Base-by-base conservation (phyloP, 441 rosid genomes). In the Brassica balearica region DNA sequence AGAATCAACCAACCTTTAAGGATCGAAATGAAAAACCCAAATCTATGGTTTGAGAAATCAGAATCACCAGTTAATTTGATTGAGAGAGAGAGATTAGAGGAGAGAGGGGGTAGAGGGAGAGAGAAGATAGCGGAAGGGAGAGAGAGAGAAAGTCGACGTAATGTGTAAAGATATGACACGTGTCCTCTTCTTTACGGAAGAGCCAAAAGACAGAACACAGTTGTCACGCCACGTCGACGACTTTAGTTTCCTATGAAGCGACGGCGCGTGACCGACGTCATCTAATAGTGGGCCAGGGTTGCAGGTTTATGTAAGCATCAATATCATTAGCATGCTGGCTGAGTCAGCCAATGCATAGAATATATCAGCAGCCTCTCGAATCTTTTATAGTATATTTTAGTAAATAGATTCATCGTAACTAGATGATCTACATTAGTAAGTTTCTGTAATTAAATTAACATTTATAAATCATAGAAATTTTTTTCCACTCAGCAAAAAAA, bases 121-220 rank as follows among this genome's bases (percentile, higher is more conserved):
- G 87, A 88, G 95, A 73, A 34, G 82, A 61, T 87, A 90, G 91
- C 97, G 96, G 90, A 89, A 80, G 89, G 58, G 84, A 62, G 64
- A 27, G 69, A 53, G 71, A 53, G 71, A 29, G 53, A 34, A 70
- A 65, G 62, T 5, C 53, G 69, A 73, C 73, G 51, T 12, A 41
- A 59, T n/a, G 71, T 36, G 15, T 36, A 2, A 11, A 6, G 11
- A 43, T 11, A 0, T 61, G 79, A 78, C 86, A 84, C 90, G 88
- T 85, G 90, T 83, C 79, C 12, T 1, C 0, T 1, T 23, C 0
- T 1, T 19, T 71, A 60, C 63, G 80, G 63, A 27, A 55, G 63
- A 55, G 64, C 64, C 14, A 65, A 64, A 71, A 9, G 77, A 15
- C 71, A 23, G 5, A 15, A n/a, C 22, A 48, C 10, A 58, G 81